Percentiles rank a stretch among this genome's conserved stretches.
These are phyloP conservation scores for Vigna radiata DNA, from an alignment of 306 rosid genomes.

Conservation along the genomic window DNA sequence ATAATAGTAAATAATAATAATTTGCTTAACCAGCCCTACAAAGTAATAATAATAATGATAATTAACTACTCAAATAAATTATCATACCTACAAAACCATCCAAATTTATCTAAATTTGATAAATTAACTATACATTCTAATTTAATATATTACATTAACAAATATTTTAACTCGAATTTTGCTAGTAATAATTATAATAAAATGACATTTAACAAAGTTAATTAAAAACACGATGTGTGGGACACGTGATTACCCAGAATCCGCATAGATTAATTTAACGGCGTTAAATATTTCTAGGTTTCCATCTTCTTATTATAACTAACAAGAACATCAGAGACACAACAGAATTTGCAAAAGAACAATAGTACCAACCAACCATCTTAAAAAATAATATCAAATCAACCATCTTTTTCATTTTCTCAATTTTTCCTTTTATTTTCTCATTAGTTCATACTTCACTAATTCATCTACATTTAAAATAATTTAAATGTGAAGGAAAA, in stretches of 20 bases:
- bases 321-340: background rate
- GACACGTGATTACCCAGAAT: background rate
- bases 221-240: background rate
- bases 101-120: no score
- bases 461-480: background rate
- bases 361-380: background rate
- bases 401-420: background rate
- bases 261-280: background rate
- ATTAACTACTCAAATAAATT: no score
- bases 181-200: no score
- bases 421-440: background rate
- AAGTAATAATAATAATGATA: no score
- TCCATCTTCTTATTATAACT: background rate
- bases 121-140: no score
- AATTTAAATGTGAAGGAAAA: no score
- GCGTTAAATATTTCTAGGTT: constrained; percentile 5
- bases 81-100: no score
- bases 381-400: background rate
- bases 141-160: no score
- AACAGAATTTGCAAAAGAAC: background rate
- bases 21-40: no score
- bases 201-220: no score
- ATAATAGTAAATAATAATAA: no score
- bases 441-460: background rate
- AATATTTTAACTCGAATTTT: no score